These are phyloP conservation scores for Orbilia brochopaga DNA, from an alignment of 2,329 filamentous ascomycete genomes.

Conservation along the genomic window DNA sequence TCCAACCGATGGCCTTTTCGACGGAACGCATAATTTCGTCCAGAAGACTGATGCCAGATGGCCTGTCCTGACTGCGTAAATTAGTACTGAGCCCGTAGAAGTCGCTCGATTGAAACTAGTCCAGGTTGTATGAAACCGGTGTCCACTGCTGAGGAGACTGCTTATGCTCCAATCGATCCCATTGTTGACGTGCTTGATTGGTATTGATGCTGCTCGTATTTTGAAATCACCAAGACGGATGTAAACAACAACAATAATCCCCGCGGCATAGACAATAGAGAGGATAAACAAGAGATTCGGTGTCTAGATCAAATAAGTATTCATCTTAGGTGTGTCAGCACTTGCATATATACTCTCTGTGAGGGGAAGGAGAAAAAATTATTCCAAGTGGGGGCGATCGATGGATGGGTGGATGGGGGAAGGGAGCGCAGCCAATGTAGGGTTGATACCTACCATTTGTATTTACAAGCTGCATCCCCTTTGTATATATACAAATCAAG, in stretches of 20 bases:
- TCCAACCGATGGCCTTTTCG: slow-evolving; percentile 48
- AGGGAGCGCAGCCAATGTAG: slow-evolving; percentile 17
- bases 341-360: not conserved
- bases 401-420: not conserved
- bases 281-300: slow-evolving; percentile 11
- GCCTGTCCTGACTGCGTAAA: not conserved
- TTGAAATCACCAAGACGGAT: too few species aligned
- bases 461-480: slow-evolving; percentile 35
- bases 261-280: not conserved
- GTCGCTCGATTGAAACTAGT: not conserved
- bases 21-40: slow-evolving; percentile 40
- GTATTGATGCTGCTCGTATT: too few species aligned
- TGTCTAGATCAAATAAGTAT: slow-evolving; percentile 27
- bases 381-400: slow-evolving; percentile 13
- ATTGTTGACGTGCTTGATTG: too few species aligned
- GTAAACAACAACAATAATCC: too few species aligned
- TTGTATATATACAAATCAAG: slow-evolving; percentile 46
- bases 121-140: not conserved
- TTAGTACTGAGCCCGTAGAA: not conserved
- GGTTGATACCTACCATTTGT: slow-evolving; percentile 46
- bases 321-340: slow-evolving; percentile 23
- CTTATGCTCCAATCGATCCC: too few species aligned
- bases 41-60: not conserved
- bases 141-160: too few species aligned
- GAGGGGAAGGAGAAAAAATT: slow-evolving; percentile 1